These are phyloP conservation scores for Malassezia psittaci DNA, from an alignment of 1,284 basidiomycete genomes.

Conservation along the genomic window DNA sequence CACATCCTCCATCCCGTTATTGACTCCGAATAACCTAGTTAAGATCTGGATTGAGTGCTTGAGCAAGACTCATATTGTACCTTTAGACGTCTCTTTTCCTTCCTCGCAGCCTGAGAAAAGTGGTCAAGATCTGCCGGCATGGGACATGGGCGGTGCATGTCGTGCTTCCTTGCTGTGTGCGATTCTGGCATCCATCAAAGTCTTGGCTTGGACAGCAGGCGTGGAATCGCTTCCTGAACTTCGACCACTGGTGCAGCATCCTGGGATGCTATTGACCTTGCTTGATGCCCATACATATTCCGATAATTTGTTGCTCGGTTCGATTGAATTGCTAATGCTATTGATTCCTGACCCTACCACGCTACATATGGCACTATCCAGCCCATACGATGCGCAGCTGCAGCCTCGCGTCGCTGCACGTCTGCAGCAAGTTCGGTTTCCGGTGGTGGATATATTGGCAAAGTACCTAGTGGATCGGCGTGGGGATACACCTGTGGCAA, in stretches of 20 bases:
- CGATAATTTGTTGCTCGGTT: background rate
- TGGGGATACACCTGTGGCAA: conserved; percentile 14
- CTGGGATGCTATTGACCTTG: conserved; percentile 7
- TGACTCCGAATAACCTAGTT: conserved; percentile 17
- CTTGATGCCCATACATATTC: background rate
- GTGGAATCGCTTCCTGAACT: conserved; percentile 3
- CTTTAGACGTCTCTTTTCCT: background rate
- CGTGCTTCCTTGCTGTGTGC: background rate
- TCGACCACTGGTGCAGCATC: conserved; percentile 8
- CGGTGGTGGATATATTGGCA: conserved; percentile 27
- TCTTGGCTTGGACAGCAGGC: conserved; percentile 11
- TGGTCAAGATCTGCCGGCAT: background rate
- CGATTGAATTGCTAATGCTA: conserved; percentile 1
- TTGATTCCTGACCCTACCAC: background rate
- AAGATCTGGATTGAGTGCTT: conserved; percentile 23
- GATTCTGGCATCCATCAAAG: background rate
- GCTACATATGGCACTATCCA: conserved; percentile 12
- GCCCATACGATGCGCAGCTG: conserved; percentile 7
- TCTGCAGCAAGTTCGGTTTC: conserved; percentile 19
- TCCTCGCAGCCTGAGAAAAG: background rate
- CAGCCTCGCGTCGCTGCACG: conserved; percentile 4
- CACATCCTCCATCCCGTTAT: background rate
- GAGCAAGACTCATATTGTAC: conserved; percentile 14
- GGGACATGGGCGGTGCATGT: background rate
- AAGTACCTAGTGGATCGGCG: conserved; percentile 35